Conservation (phyloP, 2,329 filamentous ascomycete genomes). For the Aspergillus aculeatinus region DNA sequence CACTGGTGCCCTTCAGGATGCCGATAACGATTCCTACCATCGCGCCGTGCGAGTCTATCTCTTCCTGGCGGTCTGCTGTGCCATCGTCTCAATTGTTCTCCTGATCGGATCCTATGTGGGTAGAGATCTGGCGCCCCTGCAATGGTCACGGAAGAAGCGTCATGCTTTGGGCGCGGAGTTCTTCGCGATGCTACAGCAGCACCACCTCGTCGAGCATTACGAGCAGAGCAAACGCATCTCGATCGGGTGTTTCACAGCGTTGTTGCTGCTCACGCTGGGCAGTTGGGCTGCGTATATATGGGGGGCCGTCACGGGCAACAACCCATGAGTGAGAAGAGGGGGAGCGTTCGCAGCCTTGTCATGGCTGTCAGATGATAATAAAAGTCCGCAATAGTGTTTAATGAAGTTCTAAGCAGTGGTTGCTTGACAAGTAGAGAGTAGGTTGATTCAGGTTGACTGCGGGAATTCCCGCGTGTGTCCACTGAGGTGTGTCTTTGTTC, state of each 20-base stretch:
- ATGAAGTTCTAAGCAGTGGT: neutral
- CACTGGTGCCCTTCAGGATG: slow-evolving; percentile 59
- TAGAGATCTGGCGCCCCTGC: slow-evolving; percentile 51
- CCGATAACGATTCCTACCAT: slow-evolving; percentile 56
- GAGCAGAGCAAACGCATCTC: slow-evolving; percentile 46
- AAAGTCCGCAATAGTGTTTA: neutral
- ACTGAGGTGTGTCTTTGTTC: neutral
- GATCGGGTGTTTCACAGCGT: slow-evolving; percentile 43
- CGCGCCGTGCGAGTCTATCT: slow-evolving; percentile 58
- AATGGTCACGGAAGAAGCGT: slow-evolving; percentile 60
- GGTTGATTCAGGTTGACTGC: no score
- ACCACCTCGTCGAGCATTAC: slow-evolving; percentile 40
- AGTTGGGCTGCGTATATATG: slow-evolving; percentile 57
- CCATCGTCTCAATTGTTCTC: slow-evolving; percentile 47
- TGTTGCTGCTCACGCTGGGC: slow-evolving; percentile 52
- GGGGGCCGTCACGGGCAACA: slow-evolving; percentile 57
- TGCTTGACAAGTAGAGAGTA: neutral
- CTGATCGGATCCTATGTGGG: slow-evolving; percentile 40
- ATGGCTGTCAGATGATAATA: neutral
- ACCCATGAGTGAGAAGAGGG: slow-evolving; percentile 23
- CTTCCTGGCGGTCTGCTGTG: slow-evolving; percentile 51
- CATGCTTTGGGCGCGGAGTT: slow-evolving; percentile 45
- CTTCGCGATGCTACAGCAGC: slow-evolving; percentile 45
- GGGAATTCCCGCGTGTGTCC: neutral
- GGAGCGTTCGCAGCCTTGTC: neutral